These are phyloP conservation scores for Dillenia suffruticosa DNA, from an alignment of 164 flowering plant genomes.

Conservation along the genomic window DNA sequence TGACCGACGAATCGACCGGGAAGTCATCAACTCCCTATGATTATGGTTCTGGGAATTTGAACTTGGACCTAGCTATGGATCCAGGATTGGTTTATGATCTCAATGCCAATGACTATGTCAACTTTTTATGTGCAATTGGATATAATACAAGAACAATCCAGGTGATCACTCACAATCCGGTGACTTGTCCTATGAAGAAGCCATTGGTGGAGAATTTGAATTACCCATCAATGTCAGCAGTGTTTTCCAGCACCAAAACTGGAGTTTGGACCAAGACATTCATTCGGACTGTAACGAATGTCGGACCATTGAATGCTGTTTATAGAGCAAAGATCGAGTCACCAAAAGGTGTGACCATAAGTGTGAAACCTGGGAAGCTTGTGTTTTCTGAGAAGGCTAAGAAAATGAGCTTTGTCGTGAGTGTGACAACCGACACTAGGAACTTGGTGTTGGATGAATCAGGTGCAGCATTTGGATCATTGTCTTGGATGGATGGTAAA, in stretches of 20 bases:
- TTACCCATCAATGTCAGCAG: slow-evolving; percentile 71
- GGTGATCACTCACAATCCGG: slow-evolving; percentile 52
- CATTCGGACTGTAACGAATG: slow-evolving; percentile 66
- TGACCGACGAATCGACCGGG: slow-evolving; percentile 69
- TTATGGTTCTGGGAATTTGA: slow-evolving; percentile 65
- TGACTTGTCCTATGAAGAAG: slow-evolving; percentile 38
- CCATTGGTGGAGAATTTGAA: slow-evolving; percentile 63
- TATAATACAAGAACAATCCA: slow-evolving; percentile 56
- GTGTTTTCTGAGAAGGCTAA: slow-evolving; percentile 40
- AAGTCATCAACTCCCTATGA: slow-evolving; percentile 56
- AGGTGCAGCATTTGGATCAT: slow-evolving; percentile 67
- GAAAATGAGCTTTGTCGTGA: slow-evolving; percentile 54
- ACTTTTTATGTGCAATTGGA: slow-evolving; percentile 61
- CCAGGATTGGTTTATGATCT: slow-evolving; percentile 79
- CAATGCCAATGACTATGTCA: slow-evolving; percentile 44
- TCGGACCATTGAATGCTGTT: slow-evolving; percentile 53
- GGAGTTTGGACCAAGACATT: slow-evolving; percentile 42
- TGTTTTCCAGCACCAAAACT: slow-evolving; percentile 27
- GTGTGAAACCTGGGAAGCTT: slow-evolving; percentile 61
- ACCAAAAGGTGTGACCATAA: slow-evolving; percentile 53
- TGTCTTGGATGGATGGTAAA: slow-evolving; percentile 78
- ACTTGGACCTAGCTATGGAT: slow-evolving; percentile 64
- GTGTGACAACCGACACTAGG: slow-evolving; percentile 41
- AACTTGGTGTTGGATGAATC: slow-evolving; percentile 46
- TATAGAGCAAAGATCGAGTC: slow-evolving; percentile 42